Conservation (phyloP, 495 filamentous ascomycete species). For the Penicillium dipodomyicola region DNA sequence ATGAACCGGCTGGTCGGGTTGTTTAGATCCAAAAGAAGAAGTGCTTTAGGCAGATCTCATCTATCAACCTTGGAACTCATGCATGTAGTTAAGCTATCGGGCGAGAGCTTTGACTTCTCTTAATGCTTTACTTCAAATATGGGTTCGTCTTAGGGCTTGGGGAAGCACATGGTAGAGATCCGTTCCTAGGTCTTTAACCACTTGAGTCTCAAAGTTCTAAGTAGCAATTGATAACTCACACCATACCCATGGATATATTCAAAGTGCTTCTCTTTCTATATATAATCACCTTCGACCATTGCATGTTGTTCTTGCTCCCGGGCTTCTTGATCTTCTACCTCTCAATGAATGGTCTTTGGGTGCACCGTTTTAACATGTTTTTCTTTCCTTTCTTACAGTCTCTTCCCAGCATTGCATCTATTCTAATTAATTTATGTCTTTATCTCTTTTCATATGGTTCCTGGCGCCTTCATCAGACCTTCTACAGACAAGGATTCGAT, state of each 20-base stretch:
- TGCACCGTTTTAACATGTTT: neutral
- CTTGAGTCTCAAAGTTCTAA: no score
- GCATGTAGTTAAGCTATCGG: neutral
- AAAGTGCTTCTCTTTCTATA: neutral
- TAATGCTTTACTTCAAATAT: neutral
- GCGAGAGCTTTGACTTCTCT: neutral
- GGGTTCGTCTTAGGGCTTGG: neutral
- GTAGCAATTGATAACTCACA: neutral
- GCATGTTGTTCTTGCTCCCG: neutral
- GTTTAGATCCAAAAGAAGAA: neutral
- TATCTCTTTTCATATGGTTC: neutral
- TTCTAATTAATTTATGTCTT: neutral
- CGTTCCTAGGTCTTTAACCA: neutral
- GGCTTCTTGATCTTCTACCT: neutral
- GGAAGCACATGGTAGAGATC: neutral
- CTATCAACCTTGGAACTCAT: neutral
- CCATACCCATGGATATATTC: neutral
- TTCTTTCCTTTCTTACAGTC: neutral
- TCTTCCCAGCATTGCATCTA: neutral
- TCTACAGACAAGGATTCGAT: slow-evolving; percentile 5
- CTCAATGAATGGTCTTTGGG: neutral
- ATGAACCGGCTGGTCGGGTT: neutral
- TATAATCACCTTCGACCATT: neutral
- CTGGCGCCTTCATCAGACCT: neutral
- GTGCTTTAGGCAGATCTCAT: neutral